Percentiles rank a stretch among this genome's conserved stretches.
Conservation (phyloP, 2,329 filamentous ascomycete genomes). For the Sporothrix luriei region DNA sequence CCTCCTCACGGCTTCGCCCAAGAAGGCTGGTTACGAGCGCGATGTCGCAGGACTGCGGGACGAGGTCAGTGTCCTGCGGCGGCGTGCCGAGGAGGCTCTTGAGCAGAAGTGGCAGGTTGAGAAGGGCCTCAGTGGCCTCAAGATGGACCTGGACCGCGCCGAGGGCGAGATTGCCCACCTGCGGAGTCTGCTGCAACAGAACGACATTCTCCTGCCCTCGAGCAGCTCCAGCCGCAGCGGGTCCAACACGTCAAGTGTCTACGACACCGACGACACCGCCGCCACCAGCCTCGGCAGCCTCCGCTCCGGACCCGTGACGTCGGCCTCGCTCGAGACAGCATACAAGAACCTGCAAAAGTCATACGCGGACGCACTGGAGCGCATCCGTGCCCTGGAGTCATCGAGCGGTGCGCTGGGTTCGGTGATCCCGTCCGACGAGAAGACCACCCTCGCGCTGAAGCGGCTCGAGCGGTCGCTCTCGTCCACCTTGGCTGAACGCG, state of each 20-base stretch:
- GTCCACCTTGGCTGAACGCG: constrained; percentile 69
- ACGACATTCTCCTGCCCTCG: constrained; percentile 75
- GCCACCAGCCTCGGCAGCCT: background rate
- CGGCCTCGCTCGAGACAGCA: constrained; percentile 70
- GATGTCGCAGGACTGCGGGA: constrained; percentile 79
- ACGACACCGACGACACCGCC: constrained; percentile 38
- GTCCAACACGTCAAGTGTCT: constrained; percentile 37
- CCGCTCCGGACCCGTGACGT: constrained; percentile 56
- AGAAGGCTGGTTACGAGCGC: constrained; percentile 76
- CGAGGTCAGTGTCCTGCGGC: constrained; percentile 81
- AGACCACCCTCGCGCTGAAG: constrained; percentile 63
- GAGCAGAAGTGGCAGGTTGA: constrained; percentile 77
- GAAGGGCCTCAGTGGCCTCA: constrained; percentile 50
- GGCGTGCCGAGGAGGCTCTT: constrained; percentile 87
- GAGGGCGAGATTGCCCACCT: constrained; percentile 91
- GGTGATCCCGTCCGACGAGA: constrained; percentile 52
- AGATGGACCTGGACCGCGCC: constrained; percentile 95
- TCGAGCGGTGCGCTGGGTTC: constrained; percentile 42
- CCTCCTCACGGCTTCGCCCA: constrained; percentile 68
- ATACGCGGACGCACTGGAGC: constrained; percentile 66
- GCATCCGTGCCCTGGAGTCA: constrained; percentile 65
- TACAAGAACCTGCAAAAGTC: constrained; percentile 75
- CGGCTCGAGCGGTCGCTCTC: constrained; percentile 70
- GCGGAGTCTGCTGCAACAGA: constrained; percentile 74
- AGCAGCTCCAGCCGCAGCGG: constrained; percentile 51